Base-by-base conservation (phyloP, 352 stramenopile genomes). In the Phytophthora cryptogea region DNA sequence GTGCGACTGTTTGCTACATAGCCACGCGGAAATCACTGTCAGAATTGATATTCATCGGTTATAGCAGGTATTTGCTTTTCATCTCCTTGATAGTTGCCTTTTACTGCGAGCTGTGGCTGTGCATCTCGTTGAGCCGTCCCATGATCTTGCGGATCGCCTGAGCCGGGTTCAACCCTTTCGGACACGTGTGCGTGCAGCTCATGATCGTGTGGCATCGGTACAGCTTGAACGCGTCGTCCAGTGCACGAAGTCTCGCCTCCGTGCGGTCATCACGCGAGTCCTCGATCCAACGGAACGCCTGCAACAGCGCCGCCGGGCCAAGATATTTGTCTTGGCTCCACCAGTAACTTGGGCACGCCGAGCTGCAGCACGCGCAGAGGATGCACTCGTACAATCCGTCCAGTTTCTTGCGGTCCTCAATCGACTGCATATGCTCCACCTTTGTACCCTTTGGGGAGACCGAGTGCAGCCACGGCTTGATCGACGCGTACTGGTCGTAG, bases 341-440 rank as follows among this genome's bases (percentile, higher is more conserved):
- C 97, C 97, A 99, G 83, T 99, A 99, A 46, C 86, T 98, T 23
- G 97, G 97, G 81, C 97, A 99, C 32, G 97, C 97, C 4, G 97
- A 99, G 61, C 81, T 97, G 85, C 97, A 99, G 83, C 97, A 99
- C 17, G 97, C 97, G 76, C 97, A 99, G 16, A 99, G 86, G 64
- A 99, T 99, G 80, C 97, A 99, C 85, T 99, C 97, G 78, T 99
- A 99, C 97, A 99, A 99, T 57, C 97, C 97, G 73, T 99, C 98
- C 5, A 99, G 83, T 75, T 99, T 99, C 83, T 98, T 98, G 55
- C 98, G 90, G 83, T 99, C 97, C 50, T 98, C 89, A 55, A 96
- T 95, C 45, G 84, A 95, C 71, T 95, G 85, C 43, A 94, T 50
- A 66, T 94, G 84, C 70, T 96, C 86, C 28, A 89, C 73, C 52